phyloP scores from a whole-genome alignment of 805 yeast genomes.

The Candida multigemmis region DNA sequence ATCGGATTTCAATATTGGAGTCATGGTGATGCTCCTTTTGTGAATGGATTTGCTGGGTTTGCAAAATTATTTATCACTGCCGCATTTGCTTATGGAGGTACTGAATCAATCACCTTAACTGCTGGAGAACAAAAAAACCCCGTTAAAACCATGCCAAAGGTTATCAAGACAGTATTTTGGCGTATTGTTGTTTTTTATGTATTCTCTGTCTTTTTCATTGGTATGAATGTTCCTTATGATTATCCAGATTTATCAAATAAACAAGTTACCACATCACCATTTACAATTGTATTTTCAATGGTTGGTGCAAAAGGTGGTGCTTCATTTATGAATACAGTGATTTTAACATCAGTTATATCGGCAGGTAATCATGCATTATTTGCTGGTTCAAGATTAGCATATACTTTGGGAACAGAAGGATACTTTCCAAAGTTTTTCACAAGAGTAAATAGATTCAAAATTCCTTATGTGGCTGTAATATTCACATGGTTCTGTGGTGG shows the following conservation, averaged over 20 bases:
- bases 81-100: conserved; percentile 43
- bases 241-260: conserved; percentile 21
- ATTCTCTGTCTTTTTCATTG: conserved; percentile 31
- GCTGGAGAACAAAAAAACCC: conserved; percentile 27
- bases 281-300: conserved; percentile 33
- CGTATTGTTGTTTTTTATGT: conserved; percentile 25
- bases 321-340: conserved; percentile 43
- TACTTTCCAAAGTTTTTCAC: conserved; percentile 36
- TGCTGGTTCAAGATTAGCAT: conserved; percentile 42
- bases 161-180: conserved; percentile 20
- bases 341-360: conserved; percentile 44
- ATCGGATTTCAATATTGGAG: conserved; percentile 35
- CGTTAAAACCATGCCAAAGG: conserved; percentile 17
- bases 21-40: conserved; percentile 44
- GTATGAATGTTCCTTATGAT: conserved; percentile 32
- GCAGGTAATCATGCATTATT: conserved; percentile 47
- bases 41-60: conserved; percentile 43
- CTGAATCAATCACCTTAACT: conserved; percentile 28
- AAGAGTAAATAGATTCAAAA: conserved; percentile 29
- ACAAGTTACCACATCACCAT: conserved; percentile 26
- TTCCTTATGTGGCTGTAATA: conserved; percentile 41
- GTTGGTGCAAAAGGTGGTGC: conserved; percentile 34
- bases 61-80: conserved; percentile 43
- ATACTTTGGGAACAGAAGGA: conserved; percentile 41
- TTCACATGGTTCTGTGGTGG: conserved; percentile 49